Evolutionary conservation across 2,329 filamentous ascomycete species (phyloP).

Genomic region (Xylaria sp.): DNA sequence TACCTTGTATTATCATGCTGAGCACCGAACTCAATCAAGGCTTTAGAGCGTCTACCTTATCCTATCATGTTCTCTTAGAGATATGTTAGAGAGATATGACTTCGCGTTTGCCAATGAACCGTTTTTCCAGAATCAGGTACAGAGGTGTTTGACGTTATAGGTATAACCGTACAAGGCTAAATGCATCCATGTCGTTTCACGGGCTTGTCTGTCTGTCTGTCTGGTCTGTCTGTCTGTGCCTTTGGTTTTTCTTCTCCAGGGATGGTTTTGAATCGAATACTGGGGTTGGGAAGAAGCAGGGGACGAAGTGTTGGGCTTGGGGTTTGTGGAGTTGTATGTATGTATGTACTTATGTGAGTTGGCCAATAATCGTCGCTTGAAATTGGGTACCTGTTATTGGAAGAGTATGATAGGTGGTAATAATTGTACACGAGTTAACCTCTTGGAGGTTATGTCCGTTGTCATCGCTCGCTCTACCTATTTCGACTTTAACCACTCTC

Average conservation of each 20-base stretch:
- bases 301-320: no score
- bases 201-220: no score
- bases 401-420: no score
- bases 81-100: background rate
- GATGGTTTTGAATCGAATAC: background rate
- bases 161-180: background rate
- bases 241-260: background rate
- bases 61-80: background rate
- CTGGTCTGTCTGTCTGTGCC: background rate
- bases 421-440: no score
- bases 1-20: background rate
- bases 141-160: background rate
- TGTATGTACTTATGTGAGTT: no score
- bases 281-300: no score
- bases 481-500: no score
- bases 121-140: background rate
- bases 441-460: no score
- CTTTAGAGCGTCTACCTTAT: background rate
- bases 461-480: no score
- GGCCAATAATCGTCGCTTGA: no score
- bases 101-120: background rate
- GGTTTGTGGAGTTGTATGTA: no score
- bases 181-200: background rate
- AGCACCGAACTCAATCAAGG: background rate
- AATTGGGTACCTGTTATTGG: no score